A percentile compares a stretch with the other conserved stretches of the same genome.
Evolutionary conservation across 305 asterid genomes (phyloP).

Genomic region (Fraxinus angustifolia): DNA sequence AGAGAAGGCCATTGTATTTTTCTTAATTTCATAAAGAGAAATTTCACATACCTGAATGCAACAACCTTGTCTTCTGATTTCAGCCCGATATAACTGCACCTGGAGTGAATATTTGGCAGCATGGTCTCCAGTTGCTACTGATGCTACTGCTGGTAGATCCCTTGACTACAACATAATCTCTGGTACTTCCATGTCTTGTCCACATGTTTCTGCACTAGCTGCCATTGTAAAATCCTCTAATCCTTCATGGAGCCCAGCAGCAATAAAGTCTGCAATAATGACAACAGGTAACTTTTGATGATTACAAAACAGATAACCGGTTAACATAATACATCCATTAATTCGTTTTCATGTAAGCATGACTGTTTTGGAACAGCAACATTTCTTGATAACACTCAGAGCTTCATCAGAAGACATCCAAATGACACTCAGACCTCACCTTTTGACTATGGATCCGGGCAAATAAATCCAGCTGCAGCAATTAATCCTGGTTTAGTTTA

Average conservation of each 20-base stretch:
- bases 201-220: constrained; percentile 62
- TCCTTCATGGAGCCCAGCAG: constrained; percentile 68
- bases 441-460: constrained; percentile 62
- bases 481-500: constrained; percentile 56
- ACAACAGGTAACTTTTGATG: constrained; percentile 49
- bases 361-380: constrained; percentile 36
- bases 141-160: constrained; percentile 37
- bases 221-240: constrained; percentile 48
- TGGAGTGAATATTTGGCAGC: constrained; percentile 62
- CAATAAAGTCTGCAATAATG: constrained; percentile 64
- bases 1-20: background rate
- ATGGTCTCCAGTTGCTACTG: constrained; percentile 53
- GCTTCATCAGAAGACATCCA: constrained; percentile 44
- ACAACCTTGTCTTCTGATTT: constrained; percentile 18
- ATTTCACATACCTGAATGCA: background rate
- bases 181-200: constrained; percentile 73
- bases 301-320: background rate
- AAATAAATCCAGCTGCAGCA: constrained; percentile 56
- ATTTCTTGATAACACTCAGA: constrained; percentile 41
- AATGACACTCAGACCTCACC: constrained; percentile 41
- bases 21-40: constrained; percentile 1
- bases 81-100: constrained; percentile 70
- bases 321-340: background rate
- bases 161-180: constrained; percentile 49
- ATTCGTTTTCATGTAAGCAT: background rate